Conservation (phyloP, 1,284 basidiomycete species). For the Cryptococcus sp. region DNA sequence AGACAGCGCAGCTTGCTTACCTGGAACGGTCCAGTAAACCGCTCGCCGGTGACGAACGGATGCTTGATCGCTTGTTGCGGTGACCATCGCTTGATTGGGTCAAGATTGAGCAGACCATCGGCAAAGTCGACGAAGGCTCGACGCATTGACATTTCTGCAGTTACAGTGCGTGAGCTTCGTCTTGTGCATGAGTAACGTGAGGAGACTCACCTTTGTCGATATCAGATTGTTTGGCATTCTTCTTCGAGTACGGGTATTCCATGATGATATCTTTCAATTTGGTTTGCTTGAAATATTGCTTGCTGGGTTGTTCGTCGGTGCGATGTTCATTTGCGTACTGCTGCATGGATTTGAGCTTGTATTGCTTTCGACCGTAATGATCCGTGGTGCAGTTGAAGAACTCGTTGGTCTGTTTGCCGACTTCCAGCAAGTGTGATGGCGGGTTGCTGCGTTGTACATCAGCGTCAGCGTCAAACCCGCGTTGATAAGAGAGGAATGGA, state of each 20-base stretch:
- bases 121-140: slow-evolving; percentile 98
- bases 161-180: not conserved
- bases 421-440: slow-evolving; percentile 89
- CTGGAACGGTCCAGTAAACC: slow-evolving; percentile 82
- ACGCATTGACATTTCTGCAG: slow-evolving; percentile 84
- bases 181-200: not conserved
- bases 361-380: slow-evolving; percentile 82
- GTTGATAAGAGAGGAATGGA: no score
- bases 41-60: slow-evolving; percentile 98
- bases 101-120: slow-evolving; percentile 87
- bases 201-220: slow-evolving; percentile 78
- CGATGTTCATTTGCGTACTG: slow-evolving; percentile 95
- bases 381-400: slow-evolving; percentile 85
- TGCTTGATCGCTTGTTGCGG: slow-evolving; percentile 94
- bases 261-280: slow-evolving; percentile 94
- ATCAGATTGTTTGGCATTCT: slow-evolving; percentile 78
- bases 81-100: slow-evolving; percentile 94
- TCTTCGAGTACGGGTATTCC: slow-evolving; percentile 82
- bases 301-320: slow-evolving; percentile 92
- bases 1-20: slow-evolving; percentile 58
- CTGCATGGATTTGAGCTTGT: slow-evolving; percentile 85
- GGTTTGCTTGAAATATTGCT: slow-evolving; percentile 97
- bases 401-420: slow-evolving; percentile 91
- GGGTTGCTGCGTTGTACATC: slow-evolving; percentile 56
- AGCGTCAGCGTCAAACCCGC: not conserved